Conservation (phyloP, 805 yeast species). For the Sugiyamaella valdiviana region DNA sequence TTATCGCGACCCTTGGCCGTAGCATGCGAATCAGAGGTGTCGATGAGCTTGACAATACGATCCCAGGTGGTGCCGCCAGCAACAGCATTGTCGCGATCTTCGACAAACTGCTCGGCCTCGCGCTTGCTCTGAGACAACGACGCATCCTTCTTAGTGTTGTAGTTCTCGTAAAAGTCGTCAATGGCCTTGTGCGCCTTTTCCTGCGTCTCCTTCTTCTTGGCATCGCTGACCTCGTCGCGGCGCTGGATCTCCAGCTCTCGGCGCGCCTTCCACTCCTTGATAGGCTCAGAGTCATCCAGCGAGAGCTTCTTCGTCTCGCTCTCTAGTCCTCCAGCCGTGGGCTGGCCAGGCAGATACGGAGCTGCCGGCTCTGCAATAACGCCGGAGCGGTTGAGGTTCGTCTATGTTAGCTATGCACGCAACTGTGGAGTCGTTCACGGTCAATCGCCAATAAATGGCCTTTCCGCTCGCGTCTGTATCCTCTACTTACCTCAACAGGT, state of each 20-base stretch:
- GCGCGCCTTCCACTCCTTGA: slow-evolving; percentile 75
- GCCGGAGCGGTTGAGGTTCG: slow-evolving; percentile 15
- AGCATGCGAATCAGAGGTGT: slow-evolving; percentile 40
- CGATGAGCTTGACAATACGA: slow-evolving; percentile 48
- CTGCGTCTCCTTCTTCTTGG: slow-evolving; percentile 59
- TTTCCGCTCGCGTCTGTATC: too few relatives aligned
- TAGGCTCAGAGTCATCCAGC: slow-evolving; percentile 49
- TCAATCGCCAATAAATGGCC: too few relatives aligned
- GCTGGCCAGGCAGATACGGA: slow-evolving; percentile 18
- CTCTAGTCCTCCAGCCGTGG: slow-evolving; percentile 7
- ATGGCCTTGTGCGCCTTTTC: slow-evolving; percentile 74
- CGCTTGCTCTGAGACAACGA: slow-evolving; percentile 54
- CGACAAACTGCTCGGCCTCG: slow-evolving; percentile 66
- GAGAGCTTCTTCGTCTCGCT: slow-evolving; percentile 24
- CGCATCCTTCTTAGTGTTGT: slow-evolving; percentile 75
- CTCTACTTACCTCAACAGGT: slow-evolving; percentile 19
- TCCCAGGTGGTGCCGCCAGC: slow-evolving; percentile 52
- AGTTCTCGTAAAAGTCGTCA: slow-evolving; percentile 88
- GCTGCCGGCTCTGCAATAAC: slow-evolving; percentile 18
- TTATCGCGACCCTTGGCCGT: slow-evolving; percentile 49
- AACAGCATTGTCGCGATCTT: slow-evolving; percentile 57
- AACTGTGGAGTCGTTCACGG: too few relatives aligned
- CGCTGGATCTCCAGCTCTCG: slow-evolving; percentile 71
- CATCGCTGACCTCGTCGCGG: slow-evolving; percentile 65
- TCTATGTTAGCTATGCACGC: background rate